phyloP scores from a whole-genome alignment of 2,329 filamentous ascomycete species.

The Botryotinia globosa region DNA sequence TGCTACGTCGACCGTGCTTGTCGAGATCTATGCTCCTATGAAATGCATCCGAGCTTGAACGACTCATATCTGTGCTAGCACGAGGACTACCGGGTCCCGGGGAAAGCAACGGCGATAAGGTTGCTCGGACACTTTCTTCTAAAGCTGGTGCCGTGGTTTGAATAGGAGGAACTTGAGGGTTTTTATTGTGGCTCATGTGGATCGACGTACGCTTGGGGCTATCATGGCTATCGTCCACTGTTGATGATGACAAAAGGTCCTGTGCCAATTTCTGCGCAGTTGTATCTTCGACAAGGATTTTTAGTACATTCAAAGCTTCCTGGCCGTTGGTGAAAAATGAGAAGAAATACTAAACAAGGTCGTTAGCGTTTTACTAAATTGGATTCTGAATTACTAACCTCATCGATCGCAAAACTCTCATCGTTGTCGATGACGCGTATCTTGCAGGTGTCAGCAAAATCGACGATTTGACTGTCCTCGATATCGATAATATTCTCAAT shows the following conservation, averaged over 20 bases:
- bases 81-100: constrained; percentile 48
- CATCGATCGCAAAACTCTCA: constrained; percentile 92
- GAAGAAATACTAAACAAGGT: constrained; percentile 75
- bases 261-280: constrained; percentile 38
- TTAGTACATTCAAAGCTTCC: constrained; percentile 77
- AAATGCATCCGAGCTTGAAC: constrained; percentile 54
- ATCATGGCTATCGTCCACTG: constrained; percentile 26
- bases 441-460: constrained; percentile 91
- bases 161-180: constrained; percentile 25
- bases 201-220: constrained; percentile 32
- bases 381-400: constrained; percentile 52
- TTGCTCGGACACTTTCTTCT: constrained; percentile 59
- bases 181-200: constrained; percentile 26
- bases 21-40: constrained; percentile 51
- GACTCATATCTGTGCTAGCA: constrained; percentile 51
- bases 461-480: constrained; percentile 85
- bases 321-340: constrained; percentile 87
- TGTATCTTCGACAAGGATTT: constrained; percentile 38
- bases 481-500: constrained; percentile 88
- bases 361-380: constrained; percentile 32
- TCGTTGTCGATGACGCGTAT: constrained; percentile 90
- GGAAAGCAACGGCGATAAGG: constrained; percentile 50
- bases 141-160: constrained; percentile 39
- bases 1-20: constrained; percentile 44
- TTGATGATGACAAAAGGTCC: constrained; percentile 30